These are phyloP conservation scores for Aspergillus avenaceus DNA, from an alignment of 495 filamentous ascomycete genomes.

Conservation along the genomic window DNA sequence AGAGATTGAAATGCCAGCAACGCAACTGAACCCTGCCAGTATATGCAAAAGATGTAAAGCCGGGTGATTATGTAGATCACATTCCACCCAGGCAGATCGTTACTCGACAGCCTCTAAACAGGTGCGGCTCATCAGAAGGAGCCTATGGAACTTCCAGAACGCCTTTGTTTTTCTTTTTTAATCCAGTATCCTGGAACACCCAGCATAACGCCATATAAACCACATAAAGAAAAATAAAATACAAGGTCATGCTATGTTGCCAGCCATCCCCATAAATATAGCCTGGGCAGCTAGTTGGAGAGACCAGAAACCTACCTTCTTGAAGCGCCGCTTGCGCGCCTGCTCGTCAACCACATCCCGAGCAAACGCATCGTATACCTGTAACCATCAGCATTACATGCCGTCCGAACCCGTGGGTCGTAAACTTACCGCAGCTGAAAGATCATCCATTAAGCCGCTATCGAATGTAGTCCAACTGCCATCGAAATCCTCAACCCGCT, in stretches of 20 bases:
- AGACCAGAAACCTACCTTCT: slow-evolving; percentile 96
- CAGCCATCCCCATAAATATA: slow-evolving; percentile 92
- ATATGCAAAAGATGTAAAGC: too few relatives aligned
- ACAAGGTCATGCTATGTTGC: slow-evolving; percentile 63
- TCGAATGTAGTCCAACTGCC: slow-evolving; percentile 95
- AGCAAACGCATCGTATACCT: slow-evolving; percentile 89
- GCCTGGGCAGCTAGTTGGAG: slow-evolving; percentile 87
- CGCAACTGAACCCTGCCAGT: too few relatives aligned
- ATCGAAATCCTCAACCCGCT: slow-evolving; percentile 82
- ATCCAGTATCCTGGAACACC: not conserved
- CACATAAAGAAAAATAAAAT: slow-evolving; percentile 12
- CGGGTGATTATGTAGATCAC: too few relatives aligned
- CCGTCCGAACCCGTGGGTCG: not conserved
- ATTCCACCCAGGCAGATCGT: too few relatives aligned
- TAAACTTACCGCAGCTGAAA: slow-evolving; percentile 71
- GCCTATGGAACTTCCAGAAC: not conserved
- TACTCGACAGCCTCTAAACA: too few relatives aligned
- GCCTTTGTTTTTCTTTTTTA: not conserved
- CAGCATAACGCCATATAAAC: not conserved
- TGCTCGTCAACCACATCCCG: slow-evolving; percentile 82
- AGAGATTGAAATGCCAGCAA: too few relatives aligned
- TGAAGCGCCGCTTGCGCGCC: slow-evolving; percentile 77
- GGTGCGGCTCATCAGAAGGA: too few relatives aligned
- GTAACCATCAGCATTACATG: slow-evolving; percentile 10
- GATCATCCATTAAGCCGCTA: slow-evolving; percentile 89